These are phyloP conservation scores for Epichloe scottii DNA, from an alignment of 2,329 filamentous ascomycete species.

Conservation along the genomic window DNA sequence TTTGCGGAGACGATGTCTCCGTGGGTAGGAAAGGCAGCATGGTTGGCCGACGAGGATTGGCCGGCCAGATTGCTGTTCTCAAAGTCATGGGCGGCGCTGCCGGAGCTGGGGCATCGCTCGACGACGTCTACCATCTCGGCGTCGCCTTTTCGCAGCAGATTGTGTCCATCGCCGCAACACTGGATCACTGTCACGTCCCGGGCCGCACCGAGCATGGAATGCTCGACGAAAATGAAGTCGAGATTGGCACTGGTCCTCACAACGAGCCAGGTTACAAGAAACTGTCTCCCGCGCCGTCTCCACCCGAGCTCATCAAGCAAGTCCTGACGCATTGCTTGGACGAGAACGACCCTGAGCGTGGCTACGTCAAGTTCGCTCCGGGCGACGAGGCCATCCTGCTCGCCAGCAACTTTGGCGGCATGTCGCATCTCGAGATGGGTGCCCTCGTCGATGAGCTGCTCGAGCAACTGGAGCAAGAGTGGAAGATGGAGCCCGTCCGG, in stretches of 20 bases:
- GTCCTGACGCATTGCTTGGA: slow-evolving; percentile 51
- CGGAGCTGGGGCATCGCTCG: slow-evolving; percentile 32
- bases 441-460: slow-evolving; percentile 41
- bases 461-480: slow-evolving; percentile 33
- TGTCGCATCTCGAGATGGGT: slow-evolving; percentile 44
- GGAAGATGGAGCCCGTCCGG: slow-evolving; percentile 38
- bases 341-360: slow-evolving; percentile 35
- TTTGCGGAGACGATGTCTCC: slow-evolving; percentile 53
- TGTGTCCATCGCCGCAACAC: slow-evolving; percentile 43
- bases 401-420: slow-evolving; percentile 47
- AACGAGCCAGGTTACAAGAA: slow-evolving; percentile 52
- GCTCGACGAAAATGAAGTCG: slow-evolving; percentile 38
- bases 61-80: slow-evolving; percentile 46
- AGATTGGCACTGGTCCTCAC: slow-evolving; percentile 55
- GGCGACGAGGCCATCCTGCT: slow-evolving; percentile 39
- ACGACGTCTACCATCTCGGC: slow-evolving; percentile 38
- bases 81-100: slow-evolving; percentile 44
- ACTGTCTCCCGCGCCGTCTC: slow-evolving; percentile 37
- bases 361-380: slow-evolving; percentile 34
- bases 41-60: slow-evolving; percentile 49
- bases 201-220: slow-evolving; percentile 36
- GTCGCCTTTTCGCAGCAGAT: slow-evolving; percentile 37
- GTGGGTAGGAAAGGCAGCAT: slow-evolving; percentile 44
- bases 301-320: slow-evolving; percentile 37
- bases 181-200: slow-evolving; percentile 49